Conservation (phyloP, 176 grass and related monocot genomes). For the Oryza glaberrima region DNA sequence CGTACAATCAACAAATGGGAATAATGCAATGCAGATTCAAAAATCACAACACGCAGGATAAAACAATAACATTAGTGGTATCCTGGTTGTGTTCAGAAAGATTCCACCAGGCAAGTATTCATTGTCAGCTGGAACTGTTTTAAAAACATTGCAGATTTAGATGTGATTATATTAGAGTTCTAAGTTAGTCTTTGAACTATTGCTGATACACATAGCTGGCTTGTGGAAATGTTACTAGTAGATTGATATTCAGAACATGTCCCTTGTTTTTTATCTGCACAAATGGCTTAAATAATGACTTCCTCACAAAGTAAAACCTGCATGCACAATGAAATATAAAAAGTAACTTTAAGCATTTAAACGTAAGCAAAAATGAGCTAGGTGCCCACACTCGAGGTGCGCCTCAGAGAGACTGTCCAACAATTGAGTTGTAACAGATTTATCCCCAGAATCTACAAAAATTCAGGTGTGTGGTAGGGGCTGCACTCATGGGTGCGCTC, state of each 20-base stretch:
- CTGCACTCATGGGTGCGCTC: not conserved
- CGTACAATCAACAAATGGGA: slow-evolving; percentile 5
- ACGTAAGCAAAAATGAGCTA: slow-evolving; percentile 20
- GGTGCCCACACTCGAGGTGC: not conserved
- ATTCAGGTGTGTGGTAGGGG: not conserved
- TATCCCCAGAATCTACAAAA: not conserved
- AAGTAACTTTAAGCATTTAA: not conserved
- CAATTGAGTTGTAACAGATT: not conserved
- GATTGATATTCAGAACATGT: not conserved
- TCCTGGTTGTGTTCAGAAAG: slow-evolving; percentile 14
- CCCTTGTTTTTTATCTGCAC: slow-evolving; percentile 8
- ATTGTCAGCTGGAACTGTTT: not conserved
- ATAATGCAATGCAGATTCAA: slow-evolving; percentile 13
- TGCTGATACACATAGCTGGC: not conserved
- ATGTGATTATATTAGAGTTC: slow-evolving; percentile 21
- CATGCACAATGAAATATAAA: slow-evolving; percentile 11
- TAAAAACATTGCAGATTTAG: slow-evolving; percentile 24
- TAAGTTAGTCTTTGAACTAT: slow-evolving; percentile 18
- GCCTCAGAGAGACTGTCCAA: not conserved
- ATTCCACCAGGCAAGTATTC: slow-evolving; percentile 19
- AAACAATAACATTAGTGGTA: not conserved
- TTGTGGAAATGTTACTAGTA: slow-evolving; percentile 9
- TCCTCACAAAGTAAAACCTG: slow-evolving; percentile 23
- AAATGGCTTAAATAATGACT: slow-evolving; percentile 1
- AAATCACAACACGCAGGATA: not conserved